Evolutionary conservation across 352 stramenopile species (phyloP), one percentile per base, ranked within the genome.

Genomic region (Globisporangium heterothallicum): DNA sequence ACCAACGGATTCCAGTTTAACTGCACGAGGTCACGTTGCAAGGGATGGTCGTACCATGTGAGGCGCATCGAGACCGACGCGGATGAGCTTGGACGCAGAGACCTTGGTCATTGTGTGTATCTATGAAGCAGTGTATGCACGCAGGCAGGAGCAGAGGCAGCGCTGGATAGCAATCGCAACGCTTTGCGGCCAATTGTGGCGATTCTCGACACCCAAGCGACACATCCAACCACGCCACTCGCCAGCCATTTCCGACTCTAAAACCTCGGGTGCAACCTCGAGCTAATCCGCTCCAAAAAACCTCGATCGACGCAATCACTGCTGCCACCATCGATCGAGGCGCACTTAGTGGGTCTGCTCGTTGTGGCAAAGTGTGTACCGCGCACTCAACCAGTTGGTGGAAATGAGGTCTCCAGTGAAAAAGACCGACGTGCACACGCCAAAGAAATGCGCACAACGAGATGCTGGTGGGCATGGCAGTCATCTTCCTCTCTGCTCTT

Each of bases 1-100:
- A 50, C 6, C 18, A 43, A 12, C 25, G 24, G 7, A 32, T n/a
- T 19, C 21, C 18, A 49, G 21, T 30, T 2, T 6, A 40, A 29
- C n/a, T 35, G 12, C 26, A 53, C 13, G 1, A 29, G 10, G 8
- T n/a, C n/a, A n/a, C n/a, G n/a, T n/a, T n/a, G 13, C 25, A 34
- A 41, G 16, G 6, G 14, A 42, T 8, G 48, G 54, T 77, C 68
- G 34, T 61, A 93, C 82, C 61, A 91, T 67, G 64, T 93, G 82
- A 42, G 82, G 79, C 30, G 82, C 82, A 41, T 93, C 82, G 35
- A 75, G 56, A 32, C 81, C 81, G 41, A 92, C 74, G 46, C 73
- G 77, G 50, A 92, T 86, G 47, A 89, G 70, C 63, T 87, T 92
- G 21, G 72, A 67, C 22, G 63, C 56, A 34, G 71, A 59, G 41